A percentile compares a stretch with the other conserved stretches of the same genome.
Evolutionary conservation across 371 early-diverging fungal species (phyloP).

Genomic region (Coemansia sp.): DNA sequence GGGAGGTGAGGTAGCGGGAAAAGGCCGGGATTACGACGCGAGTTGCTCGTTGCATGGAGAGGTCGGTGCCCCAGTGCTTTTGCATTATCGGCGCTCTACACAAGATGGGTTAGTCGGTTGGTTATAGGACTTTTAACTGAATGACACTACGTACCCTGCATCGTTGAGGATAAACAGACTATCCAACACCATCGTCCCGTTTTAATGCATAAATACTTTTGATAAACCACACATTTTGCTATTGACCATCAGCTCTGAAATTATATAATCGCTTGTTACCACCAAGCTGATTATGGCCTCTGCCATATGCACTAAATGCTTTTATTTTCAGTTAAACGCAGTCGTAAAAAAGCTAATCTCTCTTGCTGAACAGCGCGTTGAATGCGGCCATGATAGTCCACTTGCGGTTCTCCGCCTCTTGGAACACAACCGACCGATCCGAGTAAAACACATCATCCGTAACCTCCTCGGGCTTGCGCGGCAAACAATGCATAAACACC

Average conservation of each 20-base stretch:
- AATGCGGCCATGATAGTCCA: conserved; percentile 92
- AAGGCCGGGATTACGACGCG: conserved; percentile 61
- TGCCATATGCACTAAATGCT: no score
- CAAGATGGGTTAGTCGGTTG: background rate
- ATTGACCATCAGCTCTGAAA: background rate
- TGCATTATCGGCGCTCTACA: conserved; percentile 78
- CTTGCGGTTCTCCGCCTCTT: conserved; percentile 96
- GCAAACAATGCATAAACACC: conserved; percentile 96
- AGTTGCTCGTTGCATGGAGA: conserved; percentile 67
- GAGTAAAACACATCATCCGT: conserved; percentile 94
- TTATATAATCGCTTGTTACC: background rate
- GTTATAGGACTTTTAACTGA: background rate
- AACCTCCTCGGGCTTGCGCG: conserved; percentile 93
- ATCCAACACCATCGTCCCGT: conserved; percentile 23
- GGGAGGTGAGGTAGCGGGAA: conserved; percentile 51
- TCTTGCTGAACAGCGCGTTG: conserved; percentile 63
- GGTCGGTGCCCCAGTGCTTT: conserved; percentile 81
- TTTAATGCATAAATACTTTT: background rate
- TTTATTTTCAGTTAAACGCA: no score
- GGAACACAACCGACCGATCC: conserved; percentile 88
- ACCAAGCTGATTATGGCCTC: background rate
- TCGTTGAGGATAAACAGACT: conserved; percentile 65
- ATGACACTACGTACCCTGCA: conserved; percentile 56
- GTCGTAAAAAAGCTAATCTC: background rate
- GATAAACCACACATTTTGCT: background rate